Base-by-base conservation (phyloP, 768 basidiomycete species). In the Amanita brunnescens region DNA sequence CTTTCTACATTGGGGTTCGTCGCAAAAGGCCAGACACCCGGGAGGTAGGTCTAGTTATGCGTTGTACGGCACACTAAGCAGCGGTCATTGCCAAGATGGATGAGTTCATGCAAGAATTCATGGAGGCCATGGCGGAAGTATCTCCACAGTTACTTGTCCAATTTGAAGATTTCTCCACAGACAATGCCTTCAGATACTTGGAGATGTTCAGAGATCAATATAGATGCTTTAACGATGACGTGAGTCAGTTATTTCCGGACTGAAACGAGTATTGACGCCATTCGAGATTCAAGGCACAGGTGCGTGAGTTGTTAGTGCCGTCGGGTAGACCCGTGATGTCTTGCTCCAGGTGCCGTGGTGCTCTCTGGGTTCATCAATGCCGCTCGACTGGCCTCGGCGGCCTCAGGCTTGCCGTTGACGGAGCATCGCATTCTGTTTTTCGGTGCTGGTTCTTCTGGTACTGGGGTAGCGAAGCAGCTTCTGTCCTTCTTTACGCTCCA, bases 381-480 rank as follows among this genome's bases (percentile, higher is more conserved):
- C 18, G 85, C 84, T 0, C 75, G 75, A 50, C 69, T 85, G 32
- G 71, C 81, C 10, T 77, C 77, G 41, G 70, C 68, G 69, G 64
- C 78, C 62, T 63, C 78, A 72, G 64, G 74, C 65, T 72, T 51
- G 43, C 71, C 85, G 9, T 69, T 90, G 42, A 66, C 72, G 23
- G 85, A 88, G 43, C 91, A 94, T 58, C 78, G 79, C 40, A 86
- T 94, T 59, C 73, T 94, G 46, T 93, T 95, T 75, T 83, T 88
- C 46, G 92, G 92, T n/a, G 90, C 91, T 1, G 92, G 92, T 0
- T 86, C 83, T 9, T 86, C 88, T 6, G 91, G 91, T 40, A 85
- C 93, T 47, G 92, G 91, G 49, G 92, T 95, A 34, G 91, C 86
- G 39, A 82, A 81, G 67, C 90, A 93, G 62, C 72, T 88, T 24